Base-by-base conservation (phyloP, 306 rosid species). In the Begonia fuchsioides region DNA sequence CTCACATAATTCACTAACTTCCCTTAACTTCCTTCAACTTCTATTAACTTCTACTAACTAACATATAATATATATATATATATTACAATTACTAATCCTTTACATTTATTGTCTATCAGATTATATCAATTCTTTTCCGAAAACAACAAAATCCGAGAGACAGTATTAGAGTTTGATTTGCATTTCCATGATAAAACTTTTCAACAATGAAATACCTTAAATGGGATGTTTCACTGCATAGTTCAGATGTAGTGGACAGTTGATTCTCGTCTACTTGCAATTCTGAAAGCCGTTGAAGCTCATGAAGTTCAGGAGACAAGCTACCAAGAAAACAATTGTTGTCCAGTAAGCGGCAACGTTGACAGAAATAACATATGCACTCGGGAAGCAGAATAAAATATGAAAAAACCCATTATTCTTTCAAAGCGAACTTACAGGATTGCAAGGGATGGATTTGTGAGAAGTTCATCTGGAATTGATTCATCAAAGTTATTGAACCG, bases 401-500 rank as follows among this genome's bases (percentile, higher is more conserved):
- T 0, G 12, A 12, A 59, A 6, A 57, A 13, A 11, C 0, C 50
- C 40, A 3, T 65, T 51, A 41, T 60, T 12, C 39, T 38, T 47
- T 58, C 53, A 10, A 51, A 52, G 48, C 12, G 13, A 67, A 75
- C 97, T 20, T 85, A 90, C 95, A 90, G 87, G 66, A 71, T 69
- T 58, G 77, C 46, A 44, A 77, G 65, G 20, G 94, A 77, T 32
- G 71, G 68, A 63, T 81, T 79, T 52, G 62, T 74, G 69, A 81
- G 92, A 69, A 85, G 75, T 53, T 85, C 88, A 53, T 47, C 50
- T 1, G 92, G 92, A 49, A 77, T 49, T 17, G 79, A 64, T 55
- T 82, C 95, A 10, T 64, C 71, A 70, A 84, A 81, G 64, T 81
- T 71, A 64, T 90, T 85, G 75, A 54, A 81, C 65, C 98, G 92